Conservation (phyloP, 2,329 filamentous ascomycete genomes). For the Byssothecium circinans region DNA sequence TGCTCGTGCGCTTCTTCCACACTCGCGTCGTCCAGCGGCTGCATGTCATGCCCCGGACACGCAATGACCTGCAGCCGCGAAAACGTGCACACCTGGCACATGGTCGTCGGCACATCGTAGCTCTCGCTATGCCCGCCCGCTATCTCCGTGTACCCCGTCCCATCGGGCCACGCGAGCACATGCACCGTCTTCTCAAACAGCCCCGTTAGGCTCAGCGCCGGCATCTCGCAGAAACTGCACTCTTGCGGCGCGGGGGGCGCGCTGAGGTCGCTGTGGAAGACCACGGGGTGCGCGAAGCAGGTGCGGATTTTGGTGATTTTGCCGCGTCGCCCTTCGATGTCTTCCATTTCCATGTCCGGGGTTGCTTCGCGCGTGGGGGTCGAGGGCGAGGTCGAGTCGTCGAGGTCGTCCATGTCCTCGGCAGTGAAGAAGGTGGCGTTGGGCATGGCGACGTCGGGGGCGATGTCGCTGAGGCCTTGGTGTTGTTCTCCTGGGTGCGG, state of each 20-base stretch:
- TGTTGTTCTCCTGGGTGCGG: neutral
- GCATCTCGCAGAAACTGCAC: slow-evolving; percentile 50
- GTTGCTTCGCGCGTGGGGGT: slow-evolving; percentile 18
- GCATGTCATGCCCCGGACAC: slow-evolving; percentile 23
- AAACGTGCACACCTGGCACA: slow-evolving; percentile 29
- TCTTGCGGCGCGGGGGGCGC: neutral
- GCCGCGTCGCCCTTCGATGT: slow-evolving; percentile 28
- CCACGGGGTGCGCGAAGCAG: slow-evolving; percentile 47
- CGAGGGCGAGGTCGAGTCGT: neutral
- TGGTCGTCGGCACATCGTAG: slow-evolving; percentile 12
- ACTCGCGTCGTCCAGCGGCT: too few relatives aligned
- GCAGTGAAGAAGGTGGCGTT: neutral
- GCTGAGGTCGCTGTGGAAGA: slow-evolving; percentile 23
- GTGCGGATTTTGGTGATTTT: slow-evolving; percentile 39
- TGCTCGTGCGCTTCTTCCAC: slow-evolving; percentile 2
- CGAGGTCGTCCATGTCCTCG: slow-evolving; percentile 4
- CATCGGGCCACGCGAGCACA: slow-evolving; percentile 39
- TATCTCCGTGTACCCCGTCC: slow-evolving; percentile 44
- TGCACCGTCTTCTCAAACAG: slow-evolving; percentile 38
- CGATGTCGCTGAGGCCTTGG: neutral
- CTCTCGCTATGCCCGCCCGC: slow-evolving; percentile 39
- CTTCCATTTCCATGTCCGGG: slow-evolving; percentile 29
- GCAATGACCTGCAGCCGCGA: slow-evolving; percentile 24
- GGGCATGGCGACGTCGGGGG: slow-evolving; percentile 3
- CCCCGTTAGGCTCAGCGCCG: slow-evolving; percentile 46